These are phyloP conservation scores for Gossypium bickii DNA, from an alignment of 345 rosid species.

Conservation along the genomic window DNA sequence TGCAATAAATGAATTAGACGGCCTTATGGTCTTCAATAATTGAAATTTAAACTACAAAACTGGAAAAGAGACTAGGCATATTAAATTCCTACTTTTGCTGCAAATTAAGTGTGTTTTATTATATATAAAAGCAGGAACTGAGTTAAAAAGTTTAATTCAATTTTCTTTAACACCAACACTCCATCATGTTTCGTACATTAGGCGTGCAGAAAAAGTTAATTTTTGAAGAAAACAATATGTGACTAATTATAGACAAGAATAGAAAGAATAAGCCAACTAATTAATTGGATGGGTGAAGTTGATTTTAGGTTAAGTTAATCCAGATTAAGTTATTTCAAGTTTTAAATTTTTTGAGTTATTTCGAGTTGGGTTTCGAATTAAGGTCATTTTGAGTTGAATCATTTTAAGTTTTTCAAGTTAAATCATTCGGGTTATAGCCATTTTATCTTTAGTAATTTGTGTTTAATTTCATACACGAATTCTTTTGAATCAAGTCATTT, in stretches of 20 bases:
- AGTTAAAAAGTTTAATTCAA: not conserved
- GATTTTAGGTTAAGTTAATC: no score
- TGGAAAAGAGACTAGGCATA: not conserved
- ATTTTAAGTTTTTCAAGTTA: no score
- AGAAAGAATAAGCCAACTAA: no score
- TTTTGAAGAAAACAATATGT: constrained; percentile 4
- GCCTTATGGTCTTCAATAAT: not conserved
- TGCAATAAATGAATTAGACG: not conserved
- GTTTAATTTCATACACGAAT: no score
- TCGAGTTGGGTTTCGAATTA: no score
- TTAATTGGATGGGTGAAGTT: no score
- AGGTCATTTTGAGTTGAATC: no score
- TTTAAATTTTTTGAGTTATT: no score
- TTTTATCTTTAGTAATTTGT: no score
- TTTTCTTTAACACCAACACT: constrained; percentile 2
- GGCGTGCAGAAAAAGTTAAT: not conserved
- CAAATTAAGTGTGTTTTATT: not conserved
- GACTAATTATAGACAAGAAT: not conserved
- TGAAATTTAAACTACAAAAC: not conserved
- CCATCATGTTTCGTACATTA: not conserved
- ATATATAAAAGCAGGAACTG: not conserved
- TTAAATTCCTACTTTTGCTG: constrained; percentile 10
- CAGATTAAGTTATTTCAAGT: no score
- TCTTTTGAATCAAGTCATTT: no score
- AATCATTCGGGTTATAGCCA: no score